A percentile compares a stretch with the other conserved stretches of the same genome.
These are phyloP conservation scores for Dothideomycetes sp. DNA, from an alignment of 2,329 filamentous ascomycete genomes.

Conservation along the genomic window DNA sequence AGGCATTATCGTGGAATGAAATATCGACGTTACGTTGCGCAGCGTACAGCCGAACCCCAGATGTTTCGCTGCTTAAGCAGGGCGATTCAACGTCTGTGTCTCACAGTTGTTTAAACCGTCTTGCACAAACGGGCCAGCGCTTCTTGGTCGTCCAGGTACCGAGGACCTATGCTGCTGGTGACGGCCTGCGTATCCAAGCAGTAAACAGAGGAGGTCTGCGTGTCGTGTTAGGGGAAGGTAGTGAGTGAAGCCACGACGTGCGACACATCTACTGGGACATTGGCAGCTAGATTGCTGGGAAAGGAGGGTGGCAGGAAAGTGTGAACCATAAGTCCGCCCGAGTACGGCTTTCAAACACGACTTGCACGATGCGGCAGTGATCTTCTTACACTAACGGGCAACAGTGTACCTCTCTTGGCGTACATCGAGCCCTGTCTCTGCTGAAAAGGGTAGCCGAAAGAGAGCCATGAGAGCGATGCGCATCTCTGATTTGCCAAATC, in stretches of 20 bases:
- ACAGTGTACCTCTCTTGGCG: too few species aligned
- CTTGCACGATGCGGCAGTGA: too few species aligned
- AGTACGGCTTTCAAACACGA: too few species aligned
- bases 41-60: neutral
- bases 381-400: too few species aligned
- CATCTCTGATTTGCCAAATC: neutral
- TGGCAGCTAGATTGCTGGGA: too few species aligned
- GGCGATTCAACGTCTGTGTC: neutral
- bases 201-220: neutral
- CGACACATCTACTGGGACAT: neutral
- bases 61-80: neutral
- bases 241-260: neutral
- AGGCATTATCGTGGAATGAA: conserved; percentile 25
- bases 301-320: too few species aligned
- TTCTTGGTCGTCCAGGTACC: too few species aligned
- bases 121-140: neutral
- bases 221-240: neutral
- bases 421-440: too few species aligned
- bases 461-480: neutral
- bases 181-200: neutral
- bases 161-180: too few species aligned
- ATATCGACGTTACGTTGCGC: too few species aligned
- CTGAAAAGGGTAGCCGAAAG: too few species aligned
- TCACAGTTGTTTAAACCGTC: neutral
- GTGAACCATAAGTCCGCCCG: too few species aligned